These are phyloP conservation scores for Suhomyces kilbournensis DNA, from an alignment of 805 yeast species.

Conservation along the genomic window DNA sequence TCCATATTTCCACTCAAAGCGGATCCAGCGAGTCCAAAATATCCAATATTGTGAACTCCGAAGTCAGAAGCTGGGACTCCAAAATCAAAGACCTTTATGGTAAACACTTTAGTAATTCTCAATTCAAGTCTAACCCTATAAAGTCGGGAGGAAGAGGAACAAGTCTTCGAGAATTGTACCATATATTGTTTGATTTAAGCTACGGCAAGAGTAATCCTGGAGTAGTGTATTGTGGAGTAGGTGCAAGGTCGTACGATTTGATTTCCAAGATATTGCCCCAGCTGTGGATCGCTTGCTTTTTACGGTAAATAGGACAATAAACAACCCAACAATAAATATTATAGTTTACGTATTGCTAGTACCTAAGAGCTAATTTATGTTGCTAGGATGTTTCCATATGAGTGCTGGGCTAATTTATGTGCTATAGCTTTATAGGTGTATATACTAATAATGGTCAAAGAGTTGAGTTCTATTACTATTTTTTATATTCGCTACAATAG, in stretches of 20 bases:
- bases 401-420: too few relatives aligned
- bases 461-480: too few relatives aligned
- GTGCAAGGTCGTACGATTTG: constrained; percentile 39
- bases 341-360: too few relatives aligned
- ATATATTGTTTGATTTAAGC: constrained; percentile 38
- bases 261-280: constrained; percentile 32
- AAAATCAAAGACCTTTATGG: constrained; percentile 34
- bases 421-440: too few relatives aligned
- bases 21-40: constrained; percentile 19
- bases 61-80: constrained; percentile 38
- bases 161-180: constrained; percentile 36
- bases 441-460: too few relatives aligned
- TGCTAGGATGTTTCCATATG: too few relatives aligned
- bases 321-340: too few relatives aligned
- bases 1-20: constrained; percentile 26
- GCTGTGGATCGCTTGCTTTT: constrained; percentile 25
- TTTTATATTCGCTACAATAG: too few relatives aligned
- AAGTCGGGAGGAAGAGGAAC: constrained; percentile 28
- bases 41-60: constrained; percentile 31
- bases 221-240: constrained; percentile 41
- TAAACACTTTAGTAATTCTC: constrained; percentile 28
- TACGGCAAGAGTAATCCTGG: constrained; percentile 24
- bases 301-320: not conserved
- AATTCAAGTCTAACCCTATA: constrained; percentile 28
- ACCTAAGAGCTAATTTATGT: too few relatives aligned